These are phyloP conservation scores for Zasmidium cellare DNA, from an alignment of 2,329 filamentous ascomycete genomes.

Conservation along the genomic window DNA sequence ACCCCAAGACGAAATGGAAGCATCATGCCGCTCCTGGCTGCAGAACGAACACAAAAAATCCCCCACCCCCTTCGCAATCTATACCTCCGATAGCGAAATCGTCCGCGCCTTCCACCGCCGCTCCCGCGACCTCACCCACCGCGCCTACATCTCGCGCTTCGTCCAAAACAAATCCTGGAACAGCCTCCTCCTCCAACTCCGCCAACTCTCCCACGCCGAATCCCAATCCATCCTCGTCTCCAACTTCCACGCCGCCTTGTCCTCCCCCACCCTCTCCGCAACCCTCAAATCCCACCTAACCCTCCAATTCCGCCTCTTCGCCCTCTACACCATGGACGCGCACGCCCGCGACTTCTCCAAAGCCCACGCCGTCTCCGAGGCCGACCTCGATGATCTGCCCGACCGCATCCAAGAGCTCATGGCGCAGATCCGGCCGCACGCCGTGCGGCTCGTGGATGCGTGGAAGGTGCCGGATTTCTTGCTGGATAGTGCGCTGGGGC, in stretches of 20 bases:
- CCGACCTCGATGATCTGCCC: conserved; percentile 43
- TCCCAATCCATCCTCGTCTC: conserved; percentile 51
- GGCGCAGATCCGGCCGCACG: conserved; percentile 51
- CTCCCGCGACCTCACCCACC: conserved; percentile 44
- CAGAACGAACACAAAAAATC: conserved; percentile 31
- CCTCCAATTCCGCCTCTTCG: conserved; percentile 50
- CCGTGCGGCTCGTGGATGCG: conserved; percentile 52
- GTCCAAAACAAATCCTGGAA: conserved; percentile 51
- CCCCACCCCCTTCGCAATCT: conserved; percentile 32
- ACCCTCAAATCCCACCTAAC: conserved; percentile 37
- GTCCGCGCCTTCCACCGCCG: conserved; percentile 49
- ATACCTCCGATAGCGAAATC: conserved; percentile 40
- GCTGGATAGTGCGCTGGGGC: conserved; percentile 52
- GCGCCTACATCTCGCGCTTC: conserved; percentile 46
- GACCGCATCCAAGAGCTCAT: conserved; percentile 48
- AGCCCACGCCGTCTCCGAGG: conserved; percentile 43
- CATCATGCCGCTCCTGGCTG: conserved; percentile 44
- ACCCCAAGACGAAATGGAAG: conserved; percentile 42
- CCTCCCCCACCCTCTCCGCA: conserved; percentile 26
- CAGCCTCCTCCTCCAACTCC: conserved; percentile 44
- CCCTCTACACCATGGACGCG: conserved; percentile 49
- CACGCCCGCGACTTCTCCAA: conserved; percentile 48
- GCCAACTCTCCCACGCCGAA: conserved; percentile 46
- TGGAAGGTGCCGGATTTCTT: conserved; percentile 57
- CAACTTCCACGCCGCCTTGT: conserved; percentile 47